Evolutionary conservation across 495 filamentous ascomycete genomes (phyloP).

Genomic region (Neurospora sp.): DNA sequence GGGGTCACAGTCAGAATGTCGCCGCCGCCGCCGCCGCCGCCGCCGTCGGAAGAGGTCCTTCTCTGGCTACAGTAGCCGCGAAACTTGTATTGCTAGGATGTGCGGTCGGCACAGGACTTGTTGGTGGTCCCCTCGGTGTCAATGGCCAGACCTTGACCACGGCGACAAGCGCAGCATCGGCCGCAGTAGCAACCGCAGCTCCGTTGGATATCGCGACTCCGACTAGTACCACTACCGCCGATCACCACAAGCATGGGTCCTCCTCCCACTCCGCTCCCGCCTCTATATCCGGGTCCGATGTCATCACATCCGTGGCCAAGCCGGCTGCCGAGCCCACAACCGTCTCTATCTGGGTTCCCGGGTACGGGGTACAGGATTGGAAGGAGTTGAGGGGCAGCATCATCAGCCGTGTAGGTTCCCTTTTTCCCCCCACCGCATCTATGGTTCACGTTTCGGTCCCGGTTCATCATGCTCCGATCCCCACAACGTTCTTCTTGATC

Average conservation of each 20-base stretch:
- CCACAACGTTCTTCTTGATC: not conserved
- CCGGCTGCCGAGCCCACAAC: conserved; percentile 11
- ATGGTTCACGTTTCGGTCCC: not conserved
- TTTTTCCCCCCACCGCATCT: not conserved
- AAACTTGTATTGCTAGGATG: not conserved
- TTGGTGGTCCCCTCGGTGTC: not conserved
- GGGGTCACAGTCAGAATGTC: not conserved
- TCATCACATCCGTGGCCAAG: not conserved
- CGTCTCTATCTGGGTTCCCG: conserved; percentile 28
- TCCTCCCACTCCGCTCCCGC: not conserved
- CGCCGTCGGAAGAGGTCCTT: not conserved
- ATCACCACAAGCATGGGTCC: not conserved
- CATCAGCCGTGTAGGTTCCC: conserved; percentile 21
- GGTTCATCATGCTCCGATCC: not conserved
- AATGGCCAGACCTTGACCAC: not conserved
- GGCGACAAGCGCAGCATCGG: not conserved
- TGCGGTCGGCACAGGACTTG: not conserved
- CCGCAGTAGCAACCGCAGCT: not conserved
- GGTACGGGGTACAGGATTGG: conserved; percentile 18
- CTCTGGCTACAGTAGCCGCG: not conserved
- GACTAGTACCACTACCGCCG: not conserved
- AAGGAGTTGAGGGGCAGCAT: conserved; percentile 25
- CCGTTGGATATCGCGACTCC: not conserved
- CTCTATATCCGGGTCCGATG: not conserved
- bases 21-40: not conserved